These are phyloP conservation scores for Saturnispora mendoncae DNA, from an alignment of 805 yeast species.

Conservation along the genomic window DNA sequence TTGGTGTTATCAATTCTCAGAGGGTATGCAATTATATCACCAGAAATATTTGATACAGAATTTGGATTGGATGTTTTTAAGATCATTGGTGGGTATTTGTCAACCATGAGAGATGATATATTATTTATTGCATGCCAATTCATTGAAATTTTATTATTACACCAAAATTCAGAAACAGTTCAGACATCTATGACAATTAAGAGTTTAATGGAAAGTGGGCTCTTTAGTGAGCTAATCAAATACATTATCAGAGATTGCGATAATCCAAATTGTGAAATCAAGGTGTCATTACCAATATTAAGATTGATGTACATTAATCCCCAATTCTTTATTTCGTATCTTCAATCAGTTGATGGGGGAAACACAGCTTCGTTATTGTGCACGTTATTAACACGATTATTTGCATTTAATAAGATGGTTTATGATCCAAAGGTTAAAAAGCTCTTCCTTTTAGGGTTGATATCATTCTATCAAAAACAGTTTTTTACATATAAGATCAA, in stretches of 20 bases:
- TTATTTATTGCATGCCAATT: constrained; percentile 45
- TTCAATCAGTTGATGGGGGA: constrained; percentile 3
- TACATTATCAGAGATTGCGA: constrained; percentile 37
- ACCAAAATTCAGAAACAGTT: constrained; percentile 14
- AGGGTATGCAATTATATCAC: constrained; percentile 48
- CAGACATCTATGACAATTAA: constrained; percentile 17
- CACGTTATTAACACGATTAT: constrained; percentile 21
- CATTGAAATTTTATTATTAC: constrained; percentile 42
- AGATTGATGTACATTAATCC: constrained; percentile 33
- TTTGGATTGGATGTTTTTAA: constrained; percentile 36
- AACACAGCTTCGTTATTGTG: constrained; percentile 14
- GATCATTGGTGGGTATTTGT: constrained; percentile 44
- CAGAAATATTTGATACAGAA: constrained; percentile 33
- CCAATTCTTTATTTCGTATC: constrained; percentile 24
- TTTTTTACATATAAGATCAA: constrained; percentile 3
- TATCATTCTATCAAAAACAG: constrained; percentile 24
- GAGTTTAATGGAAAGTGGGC: constrained; percentile 35
- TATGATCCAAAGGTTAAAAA: constrained; percentile 74
- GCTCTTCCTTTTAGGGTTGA: constrained; percentile 25
- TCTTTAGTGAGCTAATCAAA: constrained; percentile 34
- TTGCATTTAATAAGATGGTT: constrained; percentile 35
- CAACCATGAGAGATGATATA: constrained; percentile 64
- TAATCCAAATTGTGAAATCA: constrained; percentile 34
- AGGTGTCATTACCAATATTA: constrained; percentile 31
- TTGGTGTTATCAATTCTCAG: constrained; percentile 51